These are phyloP conservation scores for Ceratobasidium sp. DNA, from an alignment of 1,284 basidiomycete species.

Conservation along the genomic window DNA sequence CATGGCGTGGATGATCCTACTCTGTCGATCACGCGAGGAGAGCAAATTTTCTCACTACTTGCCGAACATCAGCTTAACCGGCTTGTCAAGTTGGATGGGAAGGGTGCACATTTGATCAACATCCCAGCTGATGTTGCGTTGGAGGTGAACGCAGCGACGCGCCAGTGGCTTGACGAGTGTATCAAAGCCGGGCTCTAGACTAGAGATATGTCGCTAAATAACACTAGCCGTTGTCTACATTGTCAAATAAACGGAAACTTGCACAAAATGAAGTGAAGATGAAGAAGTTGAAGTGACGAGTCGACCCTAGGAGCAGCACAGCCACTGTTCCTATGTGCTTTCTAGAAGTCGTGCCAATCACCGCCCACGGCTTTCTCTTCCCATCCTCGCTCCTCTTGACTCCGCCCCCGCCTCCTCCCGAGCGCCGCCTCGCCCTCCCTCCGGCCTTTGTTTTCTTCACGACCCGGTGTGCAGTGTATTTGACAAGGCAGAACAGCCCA, in stretches of 20 bases:
- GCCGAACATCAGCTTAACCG: conserved; percentile 8
- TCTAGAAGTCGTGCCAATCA: conserved; percentile 34
- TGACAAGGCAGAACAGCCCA: conserved; percentile 5
- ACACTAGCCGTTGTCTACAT: conserved; percentile 2
- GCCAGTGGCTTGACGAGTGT: conserved; percentile 24
- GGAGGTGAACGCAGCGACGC: background rate
- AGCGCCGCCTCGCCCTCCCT: background rate
- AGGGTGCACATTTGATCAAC: conserved; percentile 31
- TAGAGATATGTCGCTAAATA: background rate
- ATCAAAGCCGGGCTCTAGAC: conserved; percentile 11
- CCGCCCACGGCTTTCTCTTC: background rate
- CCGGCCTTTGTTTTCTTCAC: background rate
- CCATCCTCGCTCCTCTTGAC: background rate
- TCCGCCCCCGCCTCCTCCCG: background rate
- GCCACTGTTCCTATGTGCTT: conserved; percentile 20
- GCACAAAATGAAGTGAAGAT: conserved; percentile 8
- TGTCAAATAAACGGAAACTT: background rate
- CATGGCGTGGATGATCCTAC: conserved; percentile 19
- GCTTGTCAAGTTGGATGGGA: conserved; percentile 23
- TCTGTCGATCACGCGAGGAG: background rate
- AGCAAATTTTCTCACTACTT: conserved; percentile 1
- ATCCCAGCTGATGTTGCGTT: background rate
- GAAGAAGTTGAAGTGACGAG: too few species aligned
- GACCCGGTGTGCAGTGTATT: conserved; percentile 6
- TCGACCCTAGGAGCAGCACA: background rate